phyloP scores from a whole-genome alignment of 1,284 basidiomycete genomes.

The Marasmius oreades region DNA sequence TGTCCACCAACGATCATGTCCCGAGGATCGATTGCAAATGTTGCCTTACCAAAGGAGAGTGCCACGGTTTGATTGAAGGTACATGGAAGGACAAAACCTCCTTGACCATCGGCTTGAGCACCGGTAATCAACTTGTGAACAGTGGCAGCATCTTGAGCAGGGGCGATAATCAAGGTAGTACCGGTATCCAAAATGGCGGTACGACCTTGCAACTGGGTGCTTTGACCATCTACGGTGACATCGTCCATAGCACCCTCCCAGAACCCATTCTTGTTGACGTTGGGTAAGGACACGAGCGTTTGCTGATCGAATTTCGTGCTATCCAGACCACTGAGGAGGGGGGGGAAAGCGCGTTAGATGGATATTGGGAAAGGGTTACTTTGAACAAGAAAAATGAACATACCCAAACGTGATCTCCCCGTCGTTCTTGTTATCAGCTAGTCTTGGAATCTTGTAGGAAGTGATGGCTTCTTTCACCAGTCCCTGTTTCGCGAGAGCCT shows the following conservation, averaged over 20 bases:
- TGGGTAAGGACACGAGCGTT: constrained; percentile 54
- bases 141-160: constrained; percentile 54
- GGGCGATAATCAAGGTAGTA: constrained; percentile 66
- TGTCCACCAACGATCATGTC: constrained; percentile 58
- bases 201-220: constrained; percentile 52
- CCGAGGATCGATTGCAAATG: constrained; percentile 63
- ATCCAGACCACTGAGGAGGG: constrained; percentile 53
- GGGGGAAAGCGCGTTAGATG: not conserved
- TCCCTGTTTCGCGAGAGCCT: constrained; percentile 61
- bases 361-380: not conserved
- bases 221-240: constrained; percentile 54
- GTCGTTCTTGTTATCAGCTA: constrained; percentile 71
- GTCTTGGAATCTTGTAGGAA: constrained; percentile 78
- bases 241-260: constrained; percentile 71
- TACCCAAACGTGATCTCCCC: constrained; percentile 79
- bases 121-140: constrained; percentile 59
- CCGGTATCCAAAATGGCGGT: constrained; percentile 80
- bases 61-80: constrained; percentile 62
- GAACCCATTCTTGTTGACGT: constrained; percentile 66
- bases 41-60: constrained; percentile 61
- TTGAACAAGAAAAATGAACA: too few species aligned
- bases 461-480: constrained; percentile 68
- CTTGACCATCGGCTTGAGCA: constrained; percentile 54
- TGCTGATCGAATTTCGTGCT: constrained; percentile 56
- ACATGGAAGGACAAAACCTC: constrained; percentile 78